phyloP scores from a whole-genome alignment of 2,329 filamentous ascomycete genomes.

The Talaromyces islandicus region DNA sequence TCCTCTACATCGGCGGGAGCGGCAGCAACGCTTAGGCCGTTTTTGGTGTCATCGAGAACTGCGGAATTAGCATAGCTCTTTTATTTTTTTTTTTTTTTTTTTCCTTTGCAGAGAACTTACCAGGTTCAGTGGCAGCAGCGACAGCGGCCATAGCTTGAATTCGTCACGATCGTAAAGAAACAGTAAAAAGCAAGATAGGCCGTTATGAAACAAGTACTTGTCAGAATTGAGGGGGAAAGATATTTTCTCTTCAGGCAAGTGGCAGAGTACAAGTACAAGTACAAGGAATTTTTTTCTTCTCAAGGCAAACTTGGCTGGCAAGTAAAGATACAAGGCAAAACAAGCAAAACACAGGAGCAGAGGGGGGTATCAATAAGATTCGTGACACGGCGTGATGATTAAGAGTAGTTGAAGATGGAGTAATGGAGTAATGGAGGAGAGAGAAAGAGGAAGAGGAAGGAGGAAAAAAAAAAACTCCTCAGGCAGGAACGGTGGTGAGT shows the following conservation, averaged over 20 bases:
- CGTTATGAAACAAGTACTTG: neutral
- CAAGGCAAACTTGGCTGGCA: neutral
- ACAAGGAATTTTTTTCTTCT: neutral
- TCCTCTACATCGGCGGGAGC: constrained; percentile 5
- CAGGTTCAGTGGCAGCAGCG: constrained; percentile 1
- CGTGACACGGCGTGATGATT: neutral
- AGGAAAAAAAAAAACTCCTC: constrained; percentile 8
- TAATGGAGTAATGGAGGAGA: neutral
- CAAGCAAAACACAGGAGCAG: constrained; percentile 3
- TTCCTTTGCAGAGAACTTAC: neutral
- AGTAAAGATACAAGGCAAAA: neutral
- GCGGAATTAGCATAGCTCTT: neutral
- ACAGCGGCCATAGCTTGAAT: constrained; percentile 5
- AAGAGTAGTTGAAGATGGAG: neutral
- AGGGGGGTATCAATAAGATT: constrained; percentile 1
- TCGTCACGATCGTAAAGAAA: constrained; percentile 9
- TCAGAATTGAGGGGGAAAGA: neutral
- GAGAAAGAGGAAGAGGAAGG: neutral
- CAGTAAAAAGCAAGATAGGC: neutral
- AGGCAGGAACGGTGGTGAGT: constrained; percentile 4
- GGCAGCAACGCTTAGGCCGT: constrained; percentile 5
- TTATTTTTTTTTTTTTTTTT: neutral
- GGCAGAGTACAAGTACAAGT: neutral
- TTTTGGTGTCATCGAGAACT: constrained; percentile 9
- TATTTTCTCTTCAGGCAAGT: neutral